phyloP scores from a whole-genome alignment of 2,329 filamentous ascomycete genomes.

The Magnaporthiopsis rhizophila region DNA sequence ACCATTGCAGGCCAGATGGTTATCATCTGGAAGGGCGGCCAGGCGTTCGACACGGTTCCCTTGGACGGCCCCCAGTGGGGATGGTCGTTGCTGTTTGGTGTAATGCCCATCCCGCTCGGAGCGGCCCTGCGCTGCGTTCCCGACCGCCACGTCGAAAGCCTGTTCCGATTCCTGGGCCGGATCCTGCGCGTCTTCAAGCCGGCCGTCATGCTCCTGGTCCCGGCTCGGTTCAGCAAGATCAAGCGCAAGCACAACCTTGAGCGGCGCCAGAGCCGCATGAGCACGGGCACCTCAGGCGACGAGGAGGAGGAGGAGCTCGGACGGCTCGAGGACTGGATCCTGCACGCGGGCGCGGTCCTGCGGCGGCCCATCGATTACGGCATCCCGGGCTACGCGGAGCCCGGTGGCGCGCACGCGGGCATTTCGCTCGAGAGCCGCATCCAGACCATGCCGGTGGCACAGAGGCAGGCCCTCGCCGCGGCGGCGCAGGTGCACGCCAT shows the following conservation, averaged over 20 bases:
- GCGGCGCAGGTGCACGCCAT: slow-evolving; percentile 8
- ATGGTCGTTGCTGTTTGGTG: slow-evolving; percentile 60
- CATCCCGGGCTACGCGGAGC: slow-evolving; percentile 13
- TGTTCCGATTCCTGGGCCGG: slow-evolving; percentile 13
- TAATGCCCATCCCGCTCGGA: slow-evolving; percentile 57
- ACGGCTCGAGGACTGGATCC: slow-evolving; percentile 15
- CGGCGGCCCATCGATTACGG: slow-evolving; percentile 15
- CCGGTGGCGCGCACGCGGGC: slow-evolving; percentile 5
- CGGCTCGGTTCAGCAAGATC: slow-evolving; percentile 13
- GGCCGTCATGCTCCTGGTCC: slow-evolving; percentile 12
- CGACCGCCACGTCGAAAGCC: slow-evolving; percentile 30
- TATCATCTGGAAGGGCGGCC: slow-evolving; percentile 63
- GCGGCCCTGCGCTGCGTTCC: slow-evolving; percentile 33
- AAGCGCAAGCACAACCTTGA: slow-evolving; percentile 9
- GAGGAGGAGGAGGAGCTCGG: slow-evolving; percentile 12
- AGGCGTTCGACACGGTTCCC: slow-evolving; percentile 54
- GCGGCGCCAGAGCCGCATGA: slow-evolving; percentile 3
- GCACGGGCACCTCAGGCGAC: not conserved
- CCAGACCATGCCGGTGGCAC: slow-evolving; percentile 15
- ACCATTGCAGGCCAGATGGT: slow-evolving; percentile 64
- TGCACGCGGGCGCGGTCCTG: slow-evolving; percentile 16
- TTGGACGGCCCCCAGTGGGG: slow-evolving; percentile 62
- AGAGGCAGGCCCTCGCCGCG: slow-evolving; percentile 13
- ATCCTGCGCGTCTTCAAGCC: slow-evolving; percentile 20
- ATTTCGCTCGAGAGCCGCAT: slow-evolving; percentile 4